phyloP scores from a whole-genome alignment of 345 rosid genomes.

The Citrus maxima region DNA sequence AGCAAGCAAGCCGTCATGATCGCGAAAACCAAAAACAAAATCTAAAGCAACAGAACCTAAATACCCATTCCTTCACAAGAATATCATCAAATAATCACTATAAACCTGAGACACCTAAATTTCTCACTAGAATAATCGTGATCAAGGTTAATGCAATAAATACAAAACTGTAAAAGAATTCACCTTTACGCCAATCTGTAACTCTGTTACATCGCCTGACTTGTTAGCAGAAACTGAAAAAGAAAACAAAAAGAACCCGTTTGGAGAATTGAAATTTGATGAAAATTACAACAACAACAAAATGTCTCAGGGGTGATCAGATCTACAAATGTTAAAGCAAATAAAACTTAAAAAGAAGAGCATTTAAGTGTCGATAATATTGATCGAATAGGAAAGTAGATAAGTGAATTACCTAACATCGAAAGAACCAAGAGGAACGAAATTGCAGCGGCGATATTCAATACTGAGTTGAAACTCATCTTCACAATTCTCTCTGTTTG shows the following conservation, averaged over 20 bases:
- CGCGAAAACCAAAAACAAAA: not conserved
- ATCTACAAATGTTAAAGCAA: constrained; percentile 3
- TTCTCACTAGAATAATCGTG: not conserved
- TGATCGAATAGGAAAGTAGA: not conserved
- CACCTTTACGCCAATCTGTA: constrained; percentile 97
- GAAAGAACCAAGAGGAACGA: constrained; percentile 29
- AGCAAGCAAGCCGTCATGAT: not conserved
- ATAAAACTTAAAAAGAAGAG: not conserved
- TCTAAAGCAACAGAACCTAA: not conserved
- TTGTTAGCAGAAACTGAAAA: constrained; percentile 59
- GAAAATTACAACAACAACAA: too few species aligned
- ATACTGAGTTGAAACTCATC: constrained; percentile 28
- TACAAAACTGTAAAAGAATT: not conserved
- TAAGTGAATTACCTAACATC: constrained; percentile 23
- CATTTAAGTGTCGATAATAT: not conserved
- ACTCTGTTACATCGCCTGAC: constrained; percentile 70
- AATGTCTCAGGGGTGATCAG: not conserved
- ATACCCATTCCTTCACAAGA: not conserved
- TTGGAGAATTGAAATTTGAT: not conserved
- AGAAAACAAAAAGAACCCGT: not conserved
- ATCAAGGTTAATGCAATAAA: not conserved
- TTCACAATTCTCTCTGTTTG: not conserved
- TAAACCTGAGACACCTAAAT: not conserved
- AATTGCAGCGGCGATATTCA: constrained; percentile 28
- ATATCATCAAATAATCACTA: not conserved